A percentile compares a stretch with the other conserved stretches of the same genome.
These are phyloP conservation scores for Penicillium polonicum DNA, from an alignment of 2,329 filamentous ascomycete species.

Conservation along the genomic window DNA sequence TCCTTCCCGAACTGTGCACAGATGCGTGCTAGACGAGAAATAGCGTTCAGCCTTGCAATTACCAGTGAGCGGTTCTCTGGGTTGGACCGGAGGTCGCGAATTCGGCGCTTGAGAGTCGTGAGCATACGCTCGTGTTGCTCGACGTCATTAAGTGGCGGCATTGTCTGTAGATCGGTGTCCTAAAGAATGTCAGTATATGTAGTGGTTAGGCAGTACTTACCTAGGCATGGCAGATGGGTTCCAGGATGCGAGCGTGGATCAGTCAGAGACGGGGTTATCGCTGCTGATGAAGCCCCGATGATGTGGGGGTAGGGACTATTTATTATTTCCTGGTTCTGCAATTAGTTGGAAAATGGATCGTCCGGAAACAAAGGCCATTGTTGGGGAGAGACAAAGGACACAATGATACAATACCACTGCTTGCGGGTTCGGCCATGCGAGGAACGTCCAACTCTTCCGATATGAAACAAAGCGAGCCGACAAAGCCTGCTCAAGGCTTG, in stretches of 20 bases:
- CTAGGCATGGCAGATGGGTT: not conserved
- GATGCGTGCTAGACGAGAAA: not conserved
- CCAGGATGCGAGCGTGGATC: not conserved
- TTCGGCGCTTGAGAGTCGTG: not conserved
- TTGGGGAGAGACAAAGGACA: not conserved
- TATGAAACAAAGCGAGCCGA: not conserved
- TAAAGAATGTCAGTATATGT: not conserved
- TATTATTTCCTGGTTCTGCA: not conserved
- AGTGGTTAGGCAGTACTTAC: not conserved
- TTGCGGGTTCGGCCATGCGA: not conserved
- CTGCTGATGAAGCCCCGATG: too few relatives aligned
- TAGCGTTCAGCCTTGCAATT: not conserved
- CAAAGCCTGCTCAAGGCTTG: not conserved
- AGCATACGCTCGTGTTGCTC: not conserved
- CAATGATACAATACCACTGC: not conserved
- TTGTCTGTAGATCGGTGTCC: not conserved
- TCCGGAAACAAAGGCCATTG: not conserved
- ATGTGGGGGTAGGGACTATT: not conserved
- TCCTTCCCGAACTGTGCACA: not conserved
- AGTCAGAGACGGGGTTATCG: not conserved
- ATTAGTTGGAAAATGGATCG: not conserved
- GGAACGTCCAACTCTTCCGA: too few relatives aligned
- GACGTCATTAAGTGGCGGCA: not conserved
- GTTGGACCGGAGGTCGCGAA: not conserved
- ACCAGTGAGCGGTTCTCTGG: not conserved